Evolutionary conservation across 139 green algal genomes (phyloP), one percentile per base, ranked within the genome.

Genomic region (Asterochloris sp.): DNA sequence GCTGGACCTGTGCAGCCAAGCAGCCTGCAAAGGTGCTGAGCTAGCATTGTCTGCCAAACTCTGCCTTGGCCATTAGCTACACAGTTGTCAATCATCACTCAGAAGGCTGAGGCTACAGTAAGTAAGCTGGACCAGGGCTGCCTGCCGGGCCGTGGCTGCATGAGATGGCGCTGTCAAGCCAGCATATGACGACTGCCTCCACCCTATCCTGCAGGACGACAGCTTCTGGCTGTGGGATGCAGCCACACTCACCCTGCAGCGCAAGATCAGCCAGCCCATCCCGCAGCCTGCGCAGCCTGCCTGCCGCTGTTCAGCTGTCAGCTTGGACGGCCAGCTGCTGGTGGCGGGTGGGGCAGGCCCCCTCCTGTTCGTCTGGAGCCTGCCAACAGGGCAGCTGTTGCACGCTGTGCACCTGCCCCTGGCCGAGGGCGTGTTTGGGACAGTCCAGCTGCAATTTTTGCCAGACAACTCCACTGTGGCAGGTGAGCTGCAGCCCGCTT

Each of bases 141-240:
- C 66, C 17, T 24, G 14, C 8, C 23, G 4, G n/a, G 15, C 15
- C 15, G 24, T 76, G 71, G 14, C n/a, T 60, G n/a, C n/a, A 60
- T 9, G 15, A 62, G 23, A 60, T 2, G 19, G 15, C 12, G 24
- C 26, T 21, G n/a, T 38, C 19, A 28, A 24, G 19, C 26, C 15
- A 16, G 14, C 26, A 2, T 76, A n/a, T 38, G 19, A 76, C 24
- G 2, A 29, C 1, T 10, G n/a, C n/a, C 14, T 17, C 10, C 17
- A 47, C 16, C 68, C 13, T 24, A 6, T 69, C 19, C 60, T 74
- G 63, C 62, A 82, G 78, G 78, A 82, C 27, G 78, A 82, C 78
- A 82, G 78, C 78, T 82, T 82, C 63, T 82, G 78, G 78, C 63
- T 82, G 14, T 82, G 78, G 78, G 63, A 73, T 64, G 78, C 78